phyloP scores from a whole-genome alignment of 2,329 filamentous ascomycete species.

The Zymoseptoria tritici region DNA sequence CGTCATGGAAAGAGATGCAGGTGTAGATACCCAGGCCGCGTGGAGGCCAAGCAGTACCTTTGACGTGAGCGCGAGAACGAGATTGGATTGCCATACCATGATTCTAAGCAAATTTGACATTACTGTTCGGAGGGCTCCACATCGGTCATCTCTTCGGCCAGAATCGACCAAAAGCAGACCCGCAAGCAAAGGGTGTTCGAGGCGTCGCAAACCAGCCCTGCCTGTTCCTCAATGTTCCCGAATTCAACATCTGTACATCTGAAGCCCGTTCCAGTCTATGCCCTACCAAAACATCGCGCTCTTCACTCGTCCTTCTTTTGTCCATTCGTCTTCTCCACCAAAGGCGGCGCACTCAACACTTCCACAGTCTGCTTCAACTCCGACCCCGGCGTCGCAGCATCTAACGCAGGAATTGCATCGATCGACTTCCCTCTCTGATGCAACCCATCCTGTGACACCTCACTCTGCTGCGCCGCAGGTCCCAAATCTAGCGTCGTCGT shows the following conservation, averaged over 20 bases:
- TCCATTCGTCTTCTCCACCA: not conserved
- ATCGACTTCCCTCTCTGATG: conserved; percentile 9
- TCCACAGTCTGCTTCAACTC: conserved; percentile 6
- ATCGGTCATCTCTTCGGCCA: too few relatives aligned
- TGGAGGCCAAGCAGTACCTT: too few relatives aligned
- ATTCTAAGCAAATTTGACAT: too few relatives aligned
- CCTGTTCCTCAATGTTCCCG: not conserved
- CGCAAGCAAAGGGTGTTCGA: not conserved
- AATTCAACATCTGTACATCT: not conserved
- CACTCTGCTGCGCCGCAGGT: conserved; percentile 17
- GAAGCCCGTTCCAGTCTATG: not conserved
- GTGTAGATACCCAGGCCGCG: too few relatives aligned
- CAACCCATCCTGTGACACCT: conserved; percentile 1
- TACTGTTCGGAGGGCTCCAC: too few relatives aligned
- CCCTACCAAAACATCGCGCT: not conserved
- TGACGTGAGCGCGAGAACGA: too few relatives aligned
- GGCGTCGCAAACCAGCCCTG: not conserved
- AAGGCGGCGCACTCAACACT: not conserved
- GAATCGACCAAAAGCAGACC: too few relatives aligned
- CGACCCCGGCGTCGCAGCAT: not conserved
- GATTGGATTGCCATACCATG: too few relatives aligned
- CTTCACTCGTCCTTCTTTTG: not conserved
- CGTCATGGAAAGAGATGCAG: too few relatives aligned
- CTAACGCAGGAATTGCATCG: conserved; percentile 2
- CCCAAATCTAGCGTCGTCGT: conserved; percentile 27